phyloP scores from a whole-genome alignment of 371 early-diverging fungal species.

The Mucor velutinosus region DNA sequence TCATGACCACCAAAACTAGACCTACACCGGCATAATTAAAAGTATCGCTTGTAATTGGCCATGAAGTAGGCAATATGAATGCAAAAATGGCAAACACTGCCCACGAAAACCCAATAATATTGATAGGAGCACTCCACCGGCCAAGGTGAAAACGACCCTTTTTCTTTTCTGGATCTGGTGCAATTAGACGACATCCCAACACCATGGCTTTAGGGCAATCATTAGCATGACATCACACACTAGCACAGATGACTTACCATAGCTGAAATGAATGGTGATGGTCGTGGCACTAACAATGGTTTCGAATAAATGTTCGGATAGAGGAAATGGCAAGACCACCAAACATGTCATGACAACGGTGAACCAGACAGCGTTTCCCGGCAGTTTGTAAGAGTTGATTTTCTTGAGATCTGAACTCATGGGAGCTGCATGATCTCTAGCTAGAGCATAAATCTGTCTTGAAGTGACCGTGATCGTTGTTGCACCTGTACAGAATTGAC shows the following conservation, averaged over 20 bases:
- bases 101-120: conserved; percentile 35
- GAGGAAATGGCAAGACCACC: conserved; percentile 45
- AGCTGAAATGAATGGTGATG: conserved; percentile 71
- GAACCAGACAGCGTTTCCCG: conserved; percentile 50
- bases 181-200: conserved; percentile 30
- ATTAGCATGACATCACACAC: neutral
- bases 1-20: conserved; percentile 9
- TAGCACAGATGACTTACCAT: conserved; percentile 39
- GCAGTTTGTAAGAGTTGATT: conserved; percentile 35
- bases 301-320: conserved; percentile 47
- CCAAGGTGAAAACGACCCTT: conserved; percentile 41
- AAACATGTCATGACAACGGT: conserved; percentile 35
- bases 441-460: conserved; percentile 70
- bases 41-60: conserved; percentile 38
- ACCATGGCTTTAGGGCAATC: conserved; percentile 32
- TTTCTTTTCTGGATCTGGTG: conserved; percentile 9
- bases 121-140: conserved; percentile 27
- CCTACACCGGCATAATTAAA: conserved; percentile 31
- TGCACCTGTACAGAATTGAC: conserved; percentile 62
- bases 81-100: conserved; percentile 34
- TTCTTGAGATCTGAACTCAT: conserved; percentile 29
- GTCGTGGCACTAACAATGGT: conserved; percentile 72
- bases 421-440: conserved; percentile 64
- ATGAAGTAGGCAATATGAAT: conserved; percentile 40
- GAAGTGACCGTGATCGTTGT: conserved; percentile 58